Evolutionary conservation across 768 basidiomycete species (phyloP).

Genomic region (Calvatia gigantea): DNA sequence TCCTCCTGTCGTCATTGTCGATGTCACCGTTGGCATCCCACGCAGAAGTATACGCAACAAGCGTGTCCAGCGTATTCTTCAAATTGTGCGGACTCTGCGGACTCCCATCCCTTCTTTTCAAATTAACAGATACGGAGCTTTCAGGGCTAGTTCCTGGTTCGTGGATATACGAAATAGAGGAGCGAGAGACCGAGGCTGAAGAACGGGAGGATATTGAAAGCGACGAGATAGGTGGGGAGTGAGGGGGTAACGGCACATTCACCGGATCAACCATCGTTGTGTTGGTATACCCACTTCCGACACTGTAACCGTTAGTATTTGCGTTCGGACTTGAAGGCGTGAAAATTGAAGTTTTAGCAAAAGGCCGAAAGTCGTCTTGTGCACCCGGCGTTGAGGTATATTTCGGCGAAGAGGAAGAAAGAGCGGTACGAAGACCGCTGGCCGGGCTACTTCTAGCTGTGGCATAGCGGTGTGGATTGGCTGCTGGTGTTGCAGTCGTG

Average conservation of each 20-base stretch:
- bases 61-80: slow-evolving; percentile 38
- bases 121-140: slow-evolving; percentile 14
- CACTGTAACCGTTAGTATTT: slow-evolving; percentile 13
- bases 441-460: slow-evolving; percentile 29
- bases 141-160: slow-evolving; percentile 35
- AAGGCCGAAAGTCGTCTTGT: slow-evolving; percentile 13
- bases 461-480: slow-evolving; percentile 55
- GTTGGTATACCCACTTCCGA: not conserved
- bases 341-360: slow-evolving; percentile 9
- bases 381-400: slow-evolving; percentile 11
- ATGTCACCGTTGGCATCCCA: slow-evolving; percentile 4
- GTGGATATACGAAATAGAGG: slow-evolving; percentile 40
- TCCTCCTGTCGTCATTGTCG: not conserved
- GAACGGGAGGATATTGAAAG: slow-evolving; percentile 80
- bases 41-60: slow-evolving; percentile 34
- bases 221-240: slow-evolving; percentile 69
- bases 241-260: slow-evolving; percentile 57
- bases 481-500: slow-evolving; percentile 50
- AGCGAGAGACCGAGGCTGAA: slow-evolving; percentile 38
- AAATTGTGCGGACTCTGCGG: slow-evolving; percentile 22
- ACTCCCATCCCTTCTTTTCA: slow-evolving; percentile 14
- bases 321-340: slow-evolving; percentile 11
- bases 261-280: slow-evolving; percentile 48
- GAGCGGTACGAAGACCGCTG: slow-evolving; percentile 25
- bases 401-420: slow-evolving; percentile 18